Conservation (phyloP, 495 filamentous ascomycete species). For the Podospora anserina region DNA sequence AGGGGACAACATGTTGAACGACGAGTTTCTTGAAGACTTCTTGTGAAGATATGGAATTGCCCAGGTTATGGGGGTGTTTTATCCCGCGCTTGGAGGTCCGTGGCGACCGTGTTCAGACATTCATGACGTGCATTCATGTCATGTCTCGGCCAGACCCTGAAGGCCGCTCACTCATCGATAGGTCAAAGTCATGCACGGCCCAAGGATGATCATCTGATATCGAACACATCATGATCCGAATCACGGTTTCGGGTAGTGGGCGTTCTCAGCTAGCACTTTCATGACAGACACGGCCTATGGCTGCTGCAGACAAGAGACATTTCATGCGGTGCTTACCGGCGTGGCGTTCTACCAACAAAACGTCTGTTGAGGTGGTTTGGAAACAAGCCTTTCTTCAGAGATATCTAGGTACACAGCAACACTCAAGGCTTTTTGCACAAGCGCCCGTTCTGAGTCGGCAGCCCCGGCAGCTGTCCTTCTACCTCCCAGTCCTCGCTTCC, state of each 20-base stretch:
- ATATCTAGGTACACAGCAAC: neutral
- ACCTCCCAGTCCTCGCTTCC: constrained; percentile 52
- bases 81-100: neutral
- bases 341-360: too few relatives aligned
- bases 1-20: constrained; percentile 4
- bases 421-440: constrained; percentile 27
- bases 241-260: neutral
- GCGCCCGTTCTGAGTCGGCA: constrained; percentile 38
- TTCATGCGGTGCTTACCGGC: neutral
- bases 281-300: neutral
- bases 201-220: neutral
- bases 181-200: too few relatives aligned
- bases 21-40: neutral
- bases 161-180: too few relatives aligned
- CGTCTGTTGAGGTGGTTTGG: too few relatives aligned
- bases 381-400: neutral
- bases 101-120: neutral
- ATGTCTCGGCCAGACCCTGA: neutral
- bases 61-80: neutral
- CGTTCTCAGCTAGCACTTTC: too few relatives aligned
- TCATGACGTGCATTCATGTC: neutral
- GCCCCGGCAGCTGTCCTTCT: constrained; percentile 20
- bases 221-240: neutral
- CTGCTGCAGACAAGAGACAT: neutral
- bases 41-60: neutral